Conservation (phyloP, 441 rosid species). For the Aquilaria agallochum region DNA sequence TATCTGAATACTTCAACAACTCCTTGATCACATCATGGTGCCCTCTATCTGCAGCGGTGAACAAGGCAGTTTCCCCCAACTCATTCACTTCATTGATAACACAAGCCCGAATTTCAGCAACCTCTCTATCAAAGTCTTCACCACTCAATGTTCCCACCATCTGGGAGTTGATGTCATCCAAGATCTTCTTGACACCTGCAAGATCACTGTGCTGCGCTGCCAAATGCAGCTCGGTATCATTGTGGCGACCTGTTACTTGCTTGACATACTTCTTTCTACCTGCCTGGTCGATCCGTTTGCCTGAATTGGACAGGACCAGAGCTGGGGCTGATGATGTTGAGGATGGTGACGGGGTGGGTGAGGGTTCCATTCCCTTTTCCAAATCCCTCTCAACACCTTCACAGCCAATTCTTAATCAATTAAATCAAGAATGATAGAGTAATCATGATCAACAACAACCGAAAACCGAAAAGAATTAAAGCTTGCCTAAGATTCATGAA, state of each 20-base stretch:
- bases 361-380: slow-evolving; percentile 57
- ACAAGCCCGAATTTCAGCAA: slow-evolving; percentile 76
- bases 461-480: too few relatives aligned
- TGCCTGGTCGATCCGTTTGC: slow-evolving; percentile 79
- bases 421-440: background rate
- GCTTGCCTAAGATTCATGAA: too few relatives aligned
- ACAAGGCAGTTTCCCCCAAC: slow-evolving; percentile 77
- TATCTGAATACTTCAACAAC: slow-evolving; percentile 63
- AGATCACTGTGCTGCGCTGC: slow-evolving; percentile 82
- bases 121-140: slow-evolving; percentile 64
- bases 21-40: slow-evolving; percentile 76
- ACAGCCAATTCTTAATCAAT: slow-evolving; percentile 12
- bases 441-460: too few relatives aligned
- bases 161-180: slow-evolving; percentile 60
- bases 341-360: slow-evolving; percentile 79
- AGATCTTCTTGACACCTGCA: slow-evolving; percentile 66
- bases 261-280: slow-evolving; percentile 90
- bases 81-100: slow-evolving; percentile 83
- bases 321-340: slow-evolving; percentile 73
- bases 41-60: slow-evolving; percentile 79
- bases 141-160: slow-evolving; percentile 60
- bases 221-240: slow-evolving; percentile 79
- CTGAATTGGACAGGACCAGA: slow-evolving; percentile 81
- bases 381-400: slow-evolving; percentile 53
- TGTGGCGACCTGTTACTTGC: slow-evolving; percentile 89